Evolutionary conservation across 2,329 filamentous ascomycete genomes (phyloP).

Genomic region (Paecilomyces dactylethromorphus): DNA sequence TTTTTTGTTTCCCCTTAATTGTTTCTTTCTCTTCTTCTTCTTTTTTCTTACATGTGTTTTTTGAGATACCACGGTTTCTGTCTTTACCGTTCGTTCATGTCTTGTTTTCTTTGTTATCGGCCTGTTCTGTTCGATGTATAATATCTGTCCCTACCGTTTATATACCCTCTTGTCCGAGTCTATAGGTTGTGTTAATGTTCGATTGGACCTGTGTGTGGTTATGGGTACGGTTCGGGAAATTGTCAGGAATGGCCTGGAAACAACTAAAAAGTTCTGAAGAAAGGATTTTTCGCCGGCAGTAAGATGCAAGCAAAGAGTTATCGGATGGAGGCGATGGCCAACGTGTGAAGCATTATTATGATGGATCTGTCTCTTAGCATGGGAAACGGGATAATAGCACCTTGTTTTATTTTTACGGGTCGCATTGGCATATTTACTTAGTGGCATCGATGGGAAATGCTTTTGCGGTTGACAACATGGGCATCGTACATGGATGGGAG

Average conservation of each 20-base stretch:
- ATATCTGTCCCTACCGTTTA: slow-evolving; percentile 1
- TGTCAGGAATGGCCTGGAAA: neutral
- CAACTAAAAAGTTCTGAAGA: neutral
- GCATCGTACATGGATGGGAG: neutral
- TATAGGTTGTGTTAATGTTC: neutral
- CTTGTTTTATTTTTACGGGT: neutral
- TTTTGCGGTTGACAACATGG: neutral
- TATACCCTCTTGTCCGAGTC: slow-evolving; percentile 3
- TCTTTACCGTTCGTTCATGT: neutral
- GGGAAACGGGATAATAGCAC: neutral
- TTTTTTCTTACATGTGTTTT: neutral
- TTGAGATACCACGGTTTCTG: neutral
- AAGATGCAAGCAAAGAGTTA: neutral
- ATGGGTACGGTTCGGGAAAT: neutral
- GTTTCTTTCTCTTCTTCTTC: neutral
- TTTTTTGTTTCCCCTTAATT: neutral
- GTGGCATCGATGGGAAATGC: neutral
- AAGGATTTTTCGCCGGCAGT: neutral
- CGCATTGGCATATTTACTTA: neutral
- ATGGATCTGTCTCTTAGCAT: neutral
- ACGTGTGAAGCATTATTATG: neutral
- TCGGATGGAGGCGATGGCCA: too few relatives aligned
- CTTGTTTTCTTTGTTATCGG: neutral
- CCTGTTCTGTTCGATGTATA: neutral
- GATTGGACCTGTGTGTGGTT: neutral